Evolutionary conservation across 2,329 filamentous ascomycete genomes (phyloP), one percentile per base, ranked within the genome.

Genomic region (Juglanconis oblonga): DNA sequence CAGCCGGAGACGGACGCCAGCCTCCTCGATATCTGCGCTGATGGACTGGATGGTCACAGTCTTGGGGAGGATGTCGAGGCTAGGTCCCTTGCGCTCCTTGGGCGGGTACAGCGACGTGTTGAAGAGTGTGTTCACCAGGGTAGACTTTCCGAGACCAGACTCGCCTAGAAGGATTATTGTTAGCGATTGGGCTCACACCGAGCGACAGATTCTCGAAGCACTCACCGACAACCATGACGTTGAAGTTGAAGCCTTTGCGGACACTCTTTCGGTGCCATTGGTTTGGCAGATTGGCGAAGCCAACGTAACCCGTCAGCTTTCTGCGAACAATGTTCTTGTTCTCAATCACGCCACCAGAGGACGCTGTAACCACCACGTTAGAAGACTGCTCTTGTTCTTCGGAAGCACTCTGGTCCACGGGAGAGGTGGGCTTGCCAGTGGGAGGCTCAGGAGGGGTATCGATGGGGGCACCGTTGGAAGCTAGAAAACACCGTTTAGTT

Each of bases 241-340:
- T 99, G 85, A 99, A 99, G 86, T 98, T 99, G 87, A 99, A 99
- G 64, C 95, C 95, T 81, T 99, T 99, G 75, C 95, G 92, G 72
- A 99, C 95, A 87, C 93, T 97, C 89, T 99, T 99, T 78, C 95
- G 94, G 84, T 99, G 95, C 95, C 95, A 99, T 81, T 99, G 95
- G 81, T 99, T 99, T 66, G 95, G 95, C 74, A 99, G 80, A 77
- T 99, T 99, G 77, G 95, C 95, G 73, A 99, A 99, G 67, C 95
- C 95, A 72, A 99, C 95, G 72, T 98, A 99, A 73, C 95, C 95
- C 54, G 95, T 98, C 74, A 99, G 83, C 84, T 99, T 99, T 78
- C 95, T 87, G 78, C 95, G 91, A 71, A 99, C 94, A 76, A 99
- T 96, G 83, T 99, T 98, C 78, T 88, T 88, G 83, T 89, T 89